Evolutionary conservation across 192 early-diverging fungal species (phyloP), one percentile per base, ranked within the genome.

Genomic region (Entomortierella chlamydospora): DNA sequence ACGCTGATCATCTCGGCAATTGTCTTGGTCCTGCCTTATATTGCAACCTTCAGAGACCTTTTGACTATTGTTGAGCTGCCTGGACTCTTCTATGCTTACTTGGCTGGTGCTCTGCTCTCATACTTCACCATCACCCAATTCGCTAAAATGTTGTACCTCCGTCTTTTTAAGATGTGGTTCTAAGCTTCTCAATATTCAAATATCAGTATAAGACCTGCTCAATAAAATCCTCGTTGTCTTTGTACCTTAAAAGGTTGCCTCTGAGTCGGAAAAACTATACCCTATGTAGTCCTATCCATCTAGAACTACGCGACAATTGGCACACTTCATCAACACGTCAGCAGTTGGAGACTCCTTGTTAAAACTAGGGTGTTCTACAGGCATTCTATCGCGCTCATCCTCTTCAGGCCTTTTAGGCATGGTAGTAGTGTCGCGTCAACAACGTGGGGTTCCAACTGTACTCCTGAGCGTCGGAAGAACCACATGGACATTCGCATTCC

Each of bases 211-310:
- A 73, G 85, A 62, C 81, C 85, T n/a, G n/a, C n/a, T n/a, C n/a
- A n/a, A n/a, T 30, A 65, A 57, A 1, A 81, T 85, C 5, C 78
- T 87, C 11, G 68, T 72, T 30, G 84, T 84, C 18, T 51, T 87
- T 22, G 86, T 84, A 0, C 86, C 86, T 9, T 81, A 84, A 50
- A 83, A n/a, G n/a, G n/a, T n/a, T n/a, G n/a, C n/a, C n/a, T n/a
- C n/a, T n/a, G n/a, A n/a, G n/a, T n/a, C n/a, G n/a, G n/a, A n/a
- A n/a, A n/a, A n/a, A n/a, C n/a, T n/a, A n/a, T n/a, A n/a, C n/a
- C n/a, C n/a, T n/a, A n/a, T n/a, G n/a, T n/a, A n/a, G n/a, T n/a
- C n/a, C n/a, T n/a, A n/a, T n/a, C n/a, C n/a, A n/a, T n/a, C n/a
- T n/a, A n/a, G n/a, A n/a, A n/a, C n/a, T n/a, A n/a, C n/a, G n/a